phyloP scores from a whole-genome alignment of 352 stramenopile species.

The Globisporangium viniferum region DNA sequence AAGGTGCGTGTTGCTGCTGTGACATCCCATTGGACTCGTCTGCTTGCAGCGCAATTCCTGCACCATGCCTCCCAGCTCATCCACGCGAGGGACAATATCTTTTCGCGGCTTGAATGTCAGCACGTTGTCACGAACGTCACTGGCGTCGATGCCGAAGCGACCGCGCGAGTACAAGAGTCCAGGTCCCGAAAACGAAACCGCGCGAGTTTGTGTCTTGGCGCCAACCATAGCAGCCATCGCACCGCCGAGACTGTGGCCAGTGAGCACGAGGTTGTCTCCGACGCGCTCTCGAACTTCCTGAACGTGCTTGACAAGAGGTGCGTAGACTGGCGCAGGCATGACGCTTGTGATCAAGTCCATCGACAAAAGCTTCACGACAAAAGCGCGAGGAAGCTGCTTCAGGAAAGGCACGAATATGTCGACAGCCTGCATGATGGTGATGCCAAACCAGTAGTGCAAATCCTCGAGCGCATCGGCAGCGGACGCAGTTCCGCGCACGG shows the following conservation, averaged over 20 bases:
- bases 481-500: conserved; percentile 75
- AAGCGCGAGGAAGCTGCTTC: conserved; percentile 67
- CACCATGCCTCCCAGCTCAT: conserved; percentile 71
- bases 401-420: conserved; percentile 82
- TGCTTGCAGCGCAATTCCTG: conserved; percentile 77
- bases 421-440: conserved; percentile 81
- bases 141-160: conserved; percentile 57
- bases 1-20: conserved; percentile 69
- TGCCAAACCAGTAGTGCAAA: conserved; percentile 85
- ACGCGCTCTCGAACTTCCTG: conserved; percentile 36
- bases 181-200: conserved; percentile 74
- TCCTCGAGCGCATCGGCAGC: conserved; percentile 78
- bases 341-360: conserved; percentile 63
- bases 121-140: conserved; percentile 73
- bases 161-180: conserved; percentile 70
- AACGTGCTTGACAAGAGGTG: conserved; percentile 52
- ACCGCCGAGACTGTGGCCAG: conserved; percentile 73
- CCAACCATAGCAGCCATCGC: conserved; percentile 75
- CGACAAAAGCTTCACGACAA: conserved; percentile 73
- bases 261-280: conserved; percentile 63
- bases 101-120: conserved; percentile 76
- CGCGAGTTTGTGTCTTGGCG: conserved; percentile 66
- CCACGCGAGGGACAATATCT: conserved; percentile 77
- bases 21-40: conserved; percentile 60
- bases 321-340: conserved; percentile 68